phyloP scores from a whole-genome alignment of 306 rosid species.

The Pyrus pyrifolia region DNA sequence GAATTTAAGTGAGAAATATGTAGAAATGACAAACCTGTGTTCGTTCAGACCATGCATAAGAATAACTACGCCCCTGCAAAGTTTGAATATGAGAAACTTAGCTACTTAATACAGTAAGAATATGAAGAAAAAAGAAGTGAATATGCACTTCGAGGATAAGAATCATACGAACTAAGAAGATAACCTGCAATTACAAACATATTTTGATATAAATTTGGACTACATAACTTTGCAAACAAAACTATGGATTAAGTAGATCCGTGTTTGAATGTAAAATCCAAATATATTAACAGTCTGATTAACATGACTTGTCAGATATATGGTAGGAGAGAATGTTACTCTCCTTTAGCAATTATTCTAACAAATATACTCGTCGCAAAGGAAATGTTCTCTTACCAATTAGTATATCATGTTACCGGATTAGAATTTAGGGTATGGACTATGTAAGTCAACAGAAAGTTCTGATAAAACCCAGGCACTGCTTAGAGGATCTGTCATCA shows the following conservation, averaged over 20 bases:
- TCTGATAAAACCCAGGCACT: background rate
- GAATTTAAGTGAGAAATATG: background rate
- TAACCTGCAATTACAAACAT: background rate
- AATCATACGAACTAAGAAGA: background rate
- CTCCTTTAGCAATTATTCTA: no score
- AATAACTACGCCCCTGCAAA: conserved; percentile 79
- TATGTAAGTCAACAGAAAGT: background rate
- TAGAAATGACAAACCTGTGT: conserved; percentile 59
- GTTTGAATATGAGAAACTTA: conserved; percentile 7
- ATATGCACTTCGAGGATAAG: background rate
- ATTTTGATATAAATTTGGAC: background rate
- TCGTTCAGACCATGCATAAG: conserved; percentile 92
- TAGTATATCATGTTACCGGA: background rate
- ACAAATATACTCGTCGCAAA: no score
- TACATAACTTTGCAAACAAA: background rate
- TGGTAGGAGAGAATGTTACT: no score
- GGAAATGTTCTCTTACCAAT: no score
- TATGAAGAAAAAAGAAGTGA: background rate
- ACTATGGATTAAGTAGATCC: background rate
- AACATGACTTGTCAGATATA: no score
- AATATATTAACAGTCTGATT: no score
- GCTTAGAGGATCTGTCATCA: background rate
- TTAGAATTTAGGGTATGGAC: background rate
- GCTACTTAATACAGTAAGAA: background rate
- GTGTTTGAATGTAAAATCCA: no score